Evolutionary conservation across 2,329 filamentous ascomycete species (phyloP).

Genomic region (Fusarium newnesense): DNA sequence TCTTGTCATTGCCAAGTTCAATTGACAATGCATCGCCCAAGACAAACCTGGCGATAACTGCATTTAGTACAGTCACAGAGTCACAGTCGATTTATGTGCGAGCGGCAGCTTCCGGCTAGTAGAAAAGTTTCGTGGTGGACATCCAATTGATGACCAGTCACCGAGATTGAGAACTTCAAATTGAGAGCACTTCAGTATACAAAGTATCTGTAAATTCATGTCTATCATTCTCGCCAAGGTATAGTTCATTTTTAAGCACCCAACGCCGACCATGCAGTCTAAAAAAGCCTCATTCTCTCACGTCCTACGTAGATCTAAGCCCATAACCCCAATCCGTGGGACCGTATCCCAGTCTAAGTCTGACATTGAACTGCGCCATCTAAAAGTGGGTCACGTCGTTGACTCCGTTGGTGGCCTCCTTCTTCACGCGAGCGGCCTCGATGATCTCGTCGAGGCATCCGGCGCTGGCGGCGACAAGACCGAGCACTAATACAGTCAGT

Average conservation of each 20-base stretch:
- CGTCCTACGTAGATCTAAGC: constrained; percentile 30
- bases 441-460: constrained; percentile 67
- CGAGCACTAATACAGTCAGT: constrained; percentile 62
- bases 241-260: constrained; percentile 32
- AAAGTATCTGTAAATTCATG: constrained; percentile 16
- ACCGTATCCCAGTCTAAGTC: constrained; percentile 6
- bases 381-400: constrained; percentile 27
- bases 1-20: not conserved
- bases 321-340: not conserved
- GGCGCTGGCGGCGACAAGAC: constrained; percentile 61
- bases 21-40: not conserved
- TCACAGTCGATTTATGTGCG: too few species aligned
- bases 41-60: too few species aligned
- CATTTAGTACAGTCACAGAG: too few species aligned
- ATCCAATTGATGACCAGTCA: not conserved
- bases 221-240: constrained; percentile 31
- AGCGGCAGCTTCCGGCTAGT: too few species aligned
- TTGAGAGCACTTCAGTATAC: constrained; percentile 29
- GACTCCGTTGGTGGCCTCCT: constrained; percentile 15
- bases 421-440: constrained; percentile 27
- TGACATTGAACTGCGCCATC: not conserved
- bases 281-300: constrained; percentile 31
- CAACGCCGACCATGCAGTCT: constrained; percentile 32
- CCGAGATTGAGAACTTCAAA: constrained; percentile 1
- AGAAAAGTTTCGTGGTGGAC: too few species aligned